phyloP scores from a whole-genome alignment of 1,139 yeast genomes.

The Waltiozyma sp. region DNA sequence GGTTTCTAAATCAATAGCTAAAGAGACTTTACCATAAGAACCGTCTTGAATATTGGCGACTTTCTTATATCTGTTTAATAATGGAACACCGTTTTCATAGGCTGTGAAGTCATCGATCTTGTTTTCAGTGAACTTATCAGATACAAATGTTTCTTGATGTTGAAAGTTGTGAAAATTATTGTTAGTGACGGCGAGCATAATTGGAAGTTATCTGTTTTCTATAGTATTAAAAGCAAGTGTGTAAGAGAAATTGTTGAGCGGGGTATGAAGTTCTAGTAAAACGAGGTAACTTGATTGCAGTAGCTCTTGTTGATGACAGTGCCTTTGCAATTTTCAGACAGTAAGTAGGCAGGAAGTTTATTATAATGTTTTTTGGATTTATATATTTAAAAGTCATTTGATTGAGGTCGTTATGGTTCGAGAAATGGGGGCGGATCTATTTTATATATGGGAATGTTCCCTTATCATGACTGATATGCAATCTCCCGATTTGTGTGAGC shows the following conservation, averaged over 20 bases:
- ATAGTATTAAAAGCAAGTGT: neutral
- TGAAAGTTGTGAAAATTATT: neutral
- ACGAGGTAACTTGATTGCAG: neutral
- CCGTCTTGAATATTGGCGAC: conserved; percentile 68
- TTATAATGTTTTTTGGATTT: neutral
- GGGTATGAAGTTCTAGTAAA: neutral
- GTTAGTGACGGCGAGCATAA: neutral
- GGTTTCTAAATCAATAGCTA: conserved; percentile 44
- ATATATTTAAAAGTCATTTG: too few relatives aligned
- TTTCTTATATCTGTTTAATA: conserved; percentile 44
- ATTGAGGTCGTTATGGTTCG: too few relatives aligned
- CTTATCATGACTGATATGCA: neutral
- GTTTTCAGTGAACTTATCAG: neutral
- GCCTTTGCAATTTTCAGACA: neutral
- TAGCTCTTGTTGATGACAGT: neutral
- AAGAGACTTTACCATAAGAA: conserved; percentile 70
- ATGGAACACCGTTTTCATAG: conserved; percentile 31
- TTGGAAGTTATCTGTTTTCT: neutral
- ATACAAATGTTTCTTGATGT: neutral
- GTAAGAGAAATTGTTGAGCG: neutral
- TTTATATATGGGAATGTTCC: neutral
- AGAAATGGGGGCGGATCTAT: neutral
- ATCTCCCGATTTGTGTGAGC: neutral
- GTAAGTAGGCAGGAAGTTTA: neutral
- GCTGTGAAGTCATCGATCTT: conserved; percentile 10